Evolutionary conservation across 257 asterid species (phyloP).

Genomic region (Primulina eburnea): DNA sequence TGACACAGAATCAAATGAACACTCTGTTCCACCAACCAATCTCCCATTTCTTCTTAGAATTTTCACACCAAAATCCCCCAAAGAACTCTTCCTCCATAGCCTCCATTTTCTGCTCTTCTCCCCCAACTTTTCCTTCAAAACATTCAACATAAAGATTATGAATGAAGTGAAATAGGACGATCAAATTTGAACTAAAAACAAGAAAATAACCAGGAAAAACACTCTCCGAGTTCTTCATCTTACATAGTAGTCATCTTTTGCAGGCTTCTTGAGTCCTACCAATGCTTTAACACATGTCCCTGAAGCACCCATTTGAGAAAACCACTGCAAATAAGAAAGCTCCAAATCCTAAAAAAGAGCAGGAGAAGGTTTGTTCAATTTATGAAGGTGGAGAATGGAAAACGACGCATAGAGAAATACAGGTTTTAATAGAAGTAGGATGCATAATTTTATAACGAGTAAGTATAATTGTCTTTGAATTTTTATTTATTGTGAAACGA

Average conservation of each 20-base stretch:
- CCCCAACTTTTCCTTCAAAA: conserved; percentile 52
- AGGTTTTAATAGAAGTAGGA: not conserved
- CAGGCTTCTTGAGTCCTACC: conserved; percentile 72
- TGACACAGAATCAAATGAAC: conserved; percentile 51
- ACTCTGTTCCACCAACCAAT: conserved; percentile 31
- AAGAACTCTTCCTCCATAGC: conserved; percentile 57
- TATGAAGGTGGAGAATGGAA: not conserved
- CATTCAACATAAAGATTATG: not conserved
- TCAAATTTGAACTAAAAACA: too few species aligned
- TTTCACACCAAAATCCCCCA: conserved; percentile 36
- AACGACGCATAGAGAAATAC: not conserved
- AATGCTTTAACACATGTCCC: conserved; percentile 86
- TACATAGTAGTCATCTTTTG: conserved; percentile 65
- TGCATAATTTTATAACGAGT: too few species aligned
- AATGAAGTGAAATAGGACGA: not conserved
- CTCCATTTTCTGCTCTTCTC: conserved; percentile 85
- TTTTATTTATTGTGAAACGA: too few species aligned
- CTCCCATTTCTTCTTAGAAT: conserved; percentile 42
- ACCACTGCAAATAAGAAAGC: conserved; percentile 16
- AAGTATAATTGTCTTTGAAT: too few species aligned
- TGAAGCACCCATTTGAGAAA: conserved; percentile 70
- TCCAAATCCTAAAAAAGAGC: not conserved
- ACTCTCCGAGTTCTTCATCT: conserved; percentile 22
- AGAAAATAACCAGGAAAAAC: not conserved
- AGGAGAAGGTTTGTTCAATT: not conserved